Conservation (phyloP, 2,329 filamentous ascomycete genomes). For the Nigrospora sphaerica region DNA sequence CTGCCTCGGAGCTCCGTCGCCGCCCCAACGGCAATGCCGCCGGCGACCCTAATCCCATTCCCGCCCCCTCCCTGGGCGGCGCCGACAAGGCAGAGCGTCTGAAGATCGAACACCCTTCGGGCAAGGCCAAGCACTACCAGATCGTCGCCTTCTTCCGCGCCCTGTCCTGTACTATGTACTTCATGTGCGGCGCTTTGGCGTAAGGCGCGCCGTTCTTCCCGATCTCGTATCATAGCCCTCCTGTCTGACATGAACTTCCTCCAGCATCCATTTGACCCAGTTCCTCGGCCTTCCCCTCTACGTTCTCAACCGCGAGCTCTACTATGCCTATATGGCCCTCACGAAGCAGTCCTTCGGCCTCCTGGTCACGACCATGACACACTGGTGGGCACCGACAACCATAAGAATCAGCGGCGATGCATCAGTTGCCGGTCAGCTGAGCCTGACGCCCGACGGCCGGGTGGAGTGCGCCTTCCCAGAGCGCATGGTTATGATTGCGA, state of each 20-base stretch:
- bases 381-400: slow-evolving; percentile 80
- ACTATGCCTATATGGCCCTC: slow-evolving; percentile 80
- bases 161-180: slow-evolving; percentile 44
- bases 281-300: slow-evolving; percentile 72
- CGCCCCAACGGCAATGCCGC: slow-evolving; percentile 11
- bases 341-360: slow-evolving; percentile 82
- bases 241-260: slow-evolving; percentile 4
- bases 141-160: slow-evolving; percentile 45
- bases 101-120: slow-evolving; percentile 40
- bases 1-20: slow-evolving; percentile 28
- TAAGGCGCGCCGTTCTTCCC: slow-evolving; percentile 24
- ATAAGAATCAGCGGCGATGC: slow-evolving; percentile 79
- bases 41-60: slow-evolving; percentile 9
- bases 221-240: neutral
- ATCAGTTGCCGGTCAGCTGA: slow-evolving; percentile 69
- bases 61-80: slow-evolving; percentile 21
- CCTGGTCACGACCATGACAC: slow-evolving; percentile 70
- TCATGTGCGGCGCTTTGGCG: slow-evolving; percentile 39
- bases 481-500: slow-evolving; percentile 75
- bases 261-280: slow-evolving; percentile 63
- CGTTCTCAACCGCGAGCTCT: slow-evolving; percentile 66
- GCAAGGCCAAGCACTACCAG: slow-evolving; percentile 44
- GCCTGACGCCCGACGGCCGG: slow-evolving; percentile 61
- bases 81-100: slow-evolving; percentile 8
- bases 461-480: slow-evolving; percentile 76